These are phyloP conservation scores for Andrographis paniculata DNA, from an alignment of 305 asterid species.

Conservation along the genomic window DNA sequence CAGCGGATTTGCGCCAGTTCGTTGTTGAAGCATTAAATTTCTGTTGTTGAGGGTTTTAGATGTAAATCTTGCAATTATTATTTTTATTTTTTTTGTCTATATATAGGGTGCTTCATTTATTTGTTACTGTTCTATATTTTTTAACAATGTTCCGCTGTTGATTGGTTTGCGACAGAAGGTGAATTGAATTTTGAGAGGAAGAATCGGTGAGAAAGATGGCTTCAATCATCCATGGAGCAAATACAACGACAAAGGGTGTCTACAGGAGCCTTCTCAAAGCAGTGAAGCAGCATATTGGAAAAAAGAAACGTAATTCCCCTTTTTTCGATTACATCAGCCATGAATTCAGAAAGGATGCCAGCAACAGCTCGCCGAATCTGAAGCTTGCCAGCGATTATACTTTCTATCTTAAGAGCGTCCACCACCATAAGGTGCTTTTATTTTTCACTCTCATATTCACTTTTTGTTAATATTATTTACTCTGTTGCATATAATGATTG, in stretches of 20 bases:
- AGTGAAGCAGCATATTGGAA: conserved; percentile 56
- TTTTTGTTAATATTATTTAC: background rate
- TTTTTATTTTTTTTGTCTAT: too few species aligned
- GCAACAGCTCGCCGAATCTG: conserved; percentile 28
- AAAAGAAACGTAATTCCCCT: conserved; percentile 47
- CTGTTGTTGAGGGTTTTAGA: too few species aligned
- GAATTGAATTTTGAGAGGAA: too few species aligned
- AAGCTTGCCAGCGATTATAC: conserved; percentile 72
- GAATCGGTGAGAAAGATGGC: conserved; percentile 16
- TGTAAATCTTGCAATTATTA: too few species aligned
- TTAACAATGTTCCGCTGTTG: too few species aligned
- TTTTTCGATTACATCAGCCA: conserved; percentile 59
- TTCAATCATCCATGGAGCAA: conserved; percentile 20
- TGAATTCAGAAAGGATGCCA: conserved; percentile 40
- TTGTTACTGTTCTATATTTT: too few species aligned
- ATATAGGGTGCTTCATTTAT: too few species aligned
- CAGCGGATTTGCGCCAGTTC: too few species aligned
- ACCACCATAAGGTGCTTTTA: conserved; percentile 65
- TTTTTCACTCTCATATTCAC: background rate
- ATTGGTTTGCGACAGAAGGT: too few species aligned
- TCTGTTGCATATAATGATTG: background rate
- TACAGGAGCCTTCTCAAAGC: conserved; percentile 66
- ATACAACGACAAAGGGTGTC: conserved; percentile 27
- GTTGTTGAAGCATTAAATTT: too few species aligned
- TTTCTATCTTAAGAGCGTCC: conserved; percentile 64